Base-by-base conservation (phyloP, 192 early-diverging fungal genomes). In the Podila clonocystis region DNA sequence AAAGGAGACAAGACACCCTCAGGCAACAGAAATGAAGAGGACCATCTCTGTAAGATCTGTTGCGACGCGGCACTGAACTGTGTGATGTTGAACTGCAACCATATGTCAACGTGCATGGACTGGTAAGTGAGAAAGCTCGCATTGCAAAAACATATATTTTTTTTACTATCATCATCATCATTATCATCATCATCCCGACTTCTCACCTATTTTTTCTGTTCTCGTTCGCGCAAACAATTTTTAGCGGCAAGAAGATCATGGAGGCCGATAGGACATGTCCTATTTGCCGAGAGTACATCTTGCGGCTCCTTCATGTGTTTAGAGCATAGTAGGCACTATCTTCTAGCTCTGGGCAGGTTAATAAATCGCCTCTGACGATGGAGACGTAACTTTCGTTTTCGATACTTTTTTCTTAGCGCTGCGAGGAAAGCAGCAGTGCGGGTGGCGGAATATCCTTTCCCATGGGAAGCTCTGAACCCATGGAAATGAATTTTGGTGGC, bases 31-130 rank as follows among this genome's bases (percentile, higher is more conserved):
- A 28, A 31, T 7, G 63, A 60, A 19, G 92, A 93, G 45, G 90
- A 93, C n/a, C 72, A 85, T 17, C 60, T 91, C 49, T 96, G 94
- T 84, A 91, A 91, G 78, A 92, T 96, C 45, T 96, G 95, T 73
- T 94, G 86, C 85, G 94, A 95, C 69, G 87, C 85, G 9, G 82
- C 85, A 22, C 88, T 92, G 65, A 95, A 96, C 82, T 92, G 92
- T 76, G 93, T 95, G 7, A 92, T 95, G 76, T 82, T 95, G 52
- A 91, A 94, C 68, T 96, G 95, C 72, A 91, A 92, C 28, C 95
- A 96, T 75, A 87, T 95, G 89, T 89, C 90, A 19, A 91, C 93
- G 30, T 96, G 93, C 60, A 88, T 93, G 73, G 92, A 92, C 36
- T 95, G 76, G 76, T 79, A 79, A 57, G 75, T 22, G 17, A 33